A percentile compares a stretch with the other conserved stretches of the same genome.
Evolutionary conservation across 176 grass and related monocot species (phyloP).

Genomic region (Triticum dicoccoides): DNA sequence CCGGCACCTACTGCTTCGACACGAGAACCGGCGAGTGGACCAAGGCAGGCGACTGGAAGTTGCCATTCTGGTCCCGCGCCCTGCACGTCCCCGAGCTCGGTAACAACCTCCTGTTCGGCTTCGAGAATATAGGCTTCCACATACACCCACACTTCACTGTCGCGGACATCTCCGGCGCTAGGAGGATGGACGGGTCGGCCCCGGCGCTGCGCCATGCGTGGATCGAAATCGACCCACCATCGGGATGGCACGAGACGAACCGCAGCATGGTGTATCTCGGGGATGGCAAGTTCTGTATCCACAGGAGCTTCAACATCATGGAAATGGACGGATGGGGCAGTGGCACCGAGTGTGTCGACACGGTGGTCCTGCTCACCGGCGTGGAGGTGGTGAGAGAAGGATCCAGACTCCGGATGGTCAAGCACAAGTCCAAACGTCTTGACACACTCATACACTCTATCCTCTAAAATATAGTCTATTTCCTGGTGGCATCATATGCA

Average conservation of each 20-base stretch:
- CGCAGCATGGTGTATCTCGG: not conserved
- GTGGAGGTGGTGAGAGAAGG: not conserved
- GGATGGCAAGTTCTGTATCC: not conserved
- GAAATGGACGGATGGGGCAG: not conserved
- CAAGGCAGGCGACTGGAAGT: not conserved
- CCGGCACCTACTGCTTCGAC: not conserved
- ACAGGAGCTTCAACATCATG: not conserved
- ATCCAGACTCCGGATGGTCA: not conserved
- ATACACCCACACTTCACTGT: not conserved
- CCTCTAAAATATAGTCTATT: not conserved
- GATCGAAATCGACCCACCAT: not conserved
- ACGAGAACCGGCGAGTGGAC: not conserved
- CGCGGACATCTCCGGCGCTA: not conserved
- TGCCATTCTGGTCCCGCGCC: not conserved
- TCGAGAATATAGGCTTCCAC: not conserved
- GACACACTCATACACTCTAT: not conserved
- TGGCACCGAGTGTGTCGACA: not conserved
- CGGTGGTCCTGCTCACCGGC: not conserved
- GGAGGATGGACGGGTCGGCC: not conserved
- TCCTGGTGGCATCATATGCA: not conserved
- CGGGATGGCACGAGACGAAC: not conserved
- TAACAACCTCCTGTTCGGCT: not conserved
- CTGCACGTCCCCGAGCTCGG: not conserved
- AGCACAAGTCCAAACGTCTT: not conserved
- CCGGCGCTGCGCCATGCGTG: too few relatives aligned